Evolutionary conservation across 176 grass and related monocot genomes (phyloP), one percentile per base, ranked within the genome.

Genomic region (Bolboschoenus planiculmis): DNA sequence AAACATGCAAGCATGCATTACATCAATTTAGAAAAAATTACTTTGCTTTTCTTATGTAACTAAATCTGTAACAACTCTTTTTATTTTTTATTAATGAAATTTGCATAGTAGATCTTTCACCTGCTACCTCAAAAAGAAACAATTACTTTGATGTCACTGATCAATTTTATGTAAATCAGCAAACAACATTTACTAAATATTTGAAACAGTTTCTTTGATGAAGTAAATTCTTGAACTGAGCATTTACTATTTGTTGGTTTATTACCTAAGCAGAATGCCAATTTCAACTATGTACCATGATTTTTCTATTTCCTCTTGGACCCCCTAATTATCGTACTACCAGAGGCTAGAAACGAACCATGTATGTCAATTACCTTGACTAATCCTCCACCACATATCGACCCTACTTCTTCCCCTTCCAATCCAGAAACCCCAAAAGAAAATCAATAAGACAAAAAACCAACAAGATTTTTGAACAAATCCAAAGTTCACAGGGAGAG

Each of bases 351-450:
- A 42, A 54, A 20, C n/a, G 0, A 50, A 10, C 85, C 85, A 84
- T 20, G 71, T 65, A 87, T 9, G 18, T 67, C 56, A 67, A 42
- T 57, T 66, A 48, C 34, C 46, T 53, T 35, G 15, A 33, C 20
- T 4, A 13, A 51, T 37, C 60, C 34, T 31, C 18, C 57, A 60
- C 92, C 88, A 92, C 90, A 86, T 82, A 92, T 64, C 16, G 26
- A 79, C 10, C 10, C 67, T 62, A 53, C 6, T 35, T 47, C 35
- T 31, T 16, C 10, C 53, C 8, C 50, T 58, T 58, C 89, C 66
- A 63, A 86, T 79, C 85, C 66, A 84, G 8, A 60, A 79, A 80
- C 51, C 14, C 9, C 26, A 24, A 37, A 83, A 14, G 13, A 36
- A 31, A 60, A 78, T 10, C 15, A 51, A 44, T 14, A 23, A 40